Evolutionary conservation across 2,329 filamentous ascomycete genomes (phyloP).

Genomic region (Cladobotryum protrusum): DNA sequence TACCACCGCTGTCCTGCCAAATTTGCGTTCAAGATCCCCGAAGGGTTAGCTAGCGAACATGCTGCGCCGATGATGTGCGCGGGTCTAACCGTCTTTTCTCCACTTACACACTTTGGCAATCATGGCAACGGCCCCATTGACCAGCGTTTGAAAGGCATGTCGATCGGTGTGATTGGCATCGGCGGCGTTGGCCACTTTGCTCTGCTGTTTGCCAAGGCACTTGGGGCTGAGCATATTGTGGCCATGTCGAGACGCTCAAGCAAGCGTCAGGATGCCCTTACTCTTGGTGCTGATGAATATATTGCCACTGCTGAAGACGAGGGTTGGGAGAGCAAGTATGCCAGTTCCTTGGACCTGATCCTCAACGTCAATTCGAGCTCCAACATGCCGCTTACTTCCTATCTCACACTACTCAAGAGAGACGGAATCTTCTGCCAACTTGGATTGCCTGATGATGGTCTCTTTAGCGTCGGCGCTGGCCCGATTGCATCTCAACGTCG

Average conservation of each 20-base stretch:
- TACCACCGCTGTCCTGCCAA: slow-evolving; percentile 26
- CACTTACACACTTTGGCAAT: slow-evolving; percentile 33
- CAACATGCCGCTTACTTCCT: slow-evolving; percentile 55
- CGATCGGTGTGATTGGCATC: slow-evolving; percentile 59
- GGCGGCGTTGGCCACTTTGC: slow-evolving; percentile 65
- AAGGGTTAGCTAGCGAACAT: slow-evolving; percentile 31
- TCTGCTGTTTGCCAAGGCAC: slow-evolving; percentile 58
- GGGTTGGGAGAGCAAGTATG: slow-evolving; percentile 45
- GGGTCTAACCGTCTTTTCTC: slow-evolving; percentile 60
- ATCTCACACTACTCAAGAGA: slow-evolving; percentile 52
- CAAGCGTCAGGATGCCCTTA: slow-evolving; percentile 49
- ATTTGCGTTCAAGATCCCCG: slow-evolving; percentile 46
- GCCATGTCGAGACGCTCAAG: slow-evolving; percentile 47
- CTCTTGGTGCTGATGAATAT: slow-evolving; percentile 50
- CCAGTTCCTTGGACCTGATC: slow-evolving; percentile 48
- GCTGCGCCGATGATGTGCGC: slow-evolving; percentile 62
- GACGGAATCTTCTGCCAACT: slow-evolving; percentile 60
- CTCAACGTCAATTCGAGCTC: slow-evolving; percentile 48
- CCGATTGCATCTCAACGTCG: slow-evolving; percentile 34
- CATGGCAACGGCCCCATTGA: slow-evolving; percentile 3
- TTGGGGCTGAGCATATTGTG: slow-evolving; percentile 54
- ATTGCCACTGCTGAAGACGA: slow-evolving; percentile 38
- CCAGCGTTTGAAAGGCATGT: slow-evolving; percentile 46
- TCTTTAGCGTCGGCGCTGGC: slow-evolving; percentile 28
- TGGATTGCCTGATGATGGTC: slow-evolving; percentile 31